Percentiles rank a stretch among this genome's conserved stretches.
phyloP scores from a whole-genome alignment of 192 early-diverging fungal genomes.

The Martensiomyces pterosporus region DNA sequence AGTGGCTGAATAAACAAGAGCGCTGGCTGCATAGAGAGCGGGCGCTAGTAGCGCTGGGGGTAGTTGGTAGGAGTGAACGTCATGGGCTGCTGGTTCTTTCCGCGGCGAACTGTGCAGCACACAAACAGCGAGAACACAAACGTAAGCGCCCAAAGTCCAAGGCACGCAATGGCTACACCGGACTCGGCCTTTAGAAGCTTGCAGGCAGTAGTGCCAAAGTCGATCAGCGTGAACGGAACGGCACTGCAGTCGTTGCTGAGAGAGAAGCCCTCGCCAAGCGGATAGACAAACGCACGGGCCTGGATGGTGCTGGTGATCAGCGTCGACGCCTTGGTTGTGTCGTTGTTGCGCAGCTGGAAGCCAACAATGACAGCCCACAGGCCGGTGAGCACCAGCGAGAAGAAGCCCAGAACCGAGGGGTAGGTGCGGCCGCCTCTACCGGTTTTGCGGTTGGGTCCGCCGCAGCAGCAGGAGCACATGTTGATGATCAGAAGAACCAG shows the following conservation, averaged over 20 bases:
- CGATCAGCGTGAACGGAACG: conserved; percentile 27
- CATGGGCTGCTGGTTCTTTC: conserved; percentile 3
- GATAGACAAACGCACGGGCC: conserved; percentile 24
- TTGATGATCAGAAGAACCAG: conserved; percentile 27
- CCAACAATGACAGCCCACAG: conserved; percentile 47
- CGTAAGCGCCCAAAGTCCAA: conserved; percentile 37
- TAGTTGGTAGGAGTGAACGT: too few species aligned
- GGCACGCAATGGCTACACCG: conserved; percentile 30
- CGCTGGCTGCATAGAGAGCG: too few species aligned
- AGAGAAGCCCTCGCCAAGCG: conserved; percentile 47
- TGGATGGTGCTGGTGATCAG: conserved; percentile 19
- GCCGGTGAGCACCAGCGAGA: conserved; percentile 35
- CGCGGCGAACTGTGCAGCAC: conserved; percentile 31
- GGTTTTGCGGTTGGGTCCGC: conserved; percentile 12
- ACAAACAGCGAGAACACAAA: conserved; percentile 34
- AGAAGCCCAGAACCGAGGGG: conserved; percentile 22
- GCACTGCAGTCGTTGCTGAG: conserved; percentile 44
- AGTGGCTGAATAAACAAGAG: too few species aligned
- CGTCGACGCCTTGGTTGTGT: conserved; percentile 9
- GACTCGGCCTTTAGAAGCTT: conserved; percentile 42
- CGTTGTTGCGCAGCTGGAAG: conserved; percentile 34
- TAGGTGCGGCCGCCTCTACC: conserved; percentile 24
- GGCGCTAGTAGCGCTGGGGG: too few species aligned
- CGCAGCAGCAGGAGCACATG: conserved; percentile 47
- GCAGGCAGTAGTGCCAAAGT: conserved; percentile 37